Evolutionary conservation across 148 eudicot species (phyloP).

Genomic region (Camellia japonica): DNA sequence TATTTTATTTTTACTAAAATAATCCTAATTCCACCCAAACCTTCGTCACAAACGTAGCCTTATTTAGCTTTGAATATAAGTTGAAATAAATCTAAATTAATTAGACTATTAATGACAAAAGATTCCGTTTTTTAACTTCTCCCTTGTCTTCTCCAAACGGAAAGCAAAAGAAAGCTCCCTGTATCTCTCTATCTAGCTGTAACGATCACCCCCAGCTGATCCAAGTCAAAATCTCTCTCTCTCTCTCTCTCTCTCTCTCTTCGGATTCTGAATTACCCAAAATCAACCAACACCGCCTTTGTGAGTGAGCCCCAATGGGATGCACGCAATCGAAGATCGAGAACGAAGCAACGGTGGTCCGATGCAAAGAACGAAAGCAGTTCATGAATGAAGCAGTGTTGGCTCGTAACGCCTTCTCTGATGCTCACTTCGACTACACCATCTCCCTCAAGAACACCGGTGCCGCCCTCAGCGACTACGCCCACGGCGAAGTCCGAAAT

Average conservation of each 20-base stretch:
- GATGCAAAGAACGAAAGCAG: slow-evolving; percentile 70
- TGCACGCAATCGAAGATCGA: slow-evolving; percentile 86
- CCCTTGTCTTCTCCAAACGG: neutral
- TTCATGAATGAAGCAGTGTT: slow-evolving; percentile 65
- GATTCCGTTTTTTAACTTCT: no score
- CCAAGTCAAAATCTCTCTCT: slow-evolving; percentile 1
- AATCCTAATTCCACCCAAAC: no score
- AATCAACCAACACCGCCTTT: neutral
- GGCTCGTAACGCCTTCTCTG: slow-evolving; percentile 72
- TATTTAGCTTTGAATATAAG: no score
- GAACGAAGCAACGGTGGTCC: slow-evolving; percentile 68
- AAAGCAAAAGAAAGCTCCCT: neutral
- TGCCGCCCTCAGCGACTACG: slow-evolving; percentile 68
- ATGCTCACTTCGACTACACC: slow-evolving; percentile 56
- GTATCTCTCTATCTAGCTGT: neutral
- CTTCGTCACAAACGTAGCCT: no score
- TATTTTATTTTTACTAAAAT: no score
- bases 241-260: neutral
- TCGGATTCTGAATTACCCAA: neutral
- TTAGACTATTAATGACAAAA: no score
- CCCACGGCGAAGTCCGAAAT: slow-evolving; percentile 45
- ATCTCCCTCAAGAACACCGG: slow-evolving; percentile 68
- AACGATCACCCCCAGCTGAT: neutral
- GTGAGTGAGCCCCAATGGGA: slow-evolving; percentile 42
- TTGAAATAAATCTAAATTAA: no score